Evolutionary conservation across 2,329 filamentous ascomycete species (phyloP).

Genomic region (Alternaria sp.): DNA sequence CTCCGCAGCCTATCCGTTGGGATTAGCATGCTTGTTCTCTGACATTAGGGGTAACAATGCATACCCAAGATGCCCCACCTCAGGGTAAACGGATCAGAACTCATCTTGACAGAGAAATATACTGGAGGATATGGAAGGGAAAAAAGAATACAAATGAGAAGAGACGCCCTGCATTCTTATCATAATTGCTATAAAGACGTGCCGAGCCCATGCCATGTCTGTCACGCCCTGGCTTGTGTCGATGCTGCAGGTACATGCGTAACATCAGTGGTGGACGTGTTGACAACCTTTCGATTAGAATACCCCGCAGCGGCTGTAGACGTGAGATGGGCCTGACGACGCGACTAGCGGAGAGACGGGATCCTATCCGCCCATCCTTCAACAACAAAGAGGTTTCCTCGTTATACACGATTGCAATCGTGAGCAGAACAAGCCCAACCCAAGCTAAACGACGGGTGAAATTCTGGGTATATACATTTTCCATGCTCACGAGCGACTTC

Average conservation of each 20-base stretch:
- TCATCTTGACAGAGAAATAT: conserved; percentile 15
- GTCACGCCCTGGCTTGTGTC: background rate
- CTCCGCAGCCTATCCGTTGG: conserved; percentile 63
- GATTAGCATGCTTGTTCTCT: conserved; percentile 2
- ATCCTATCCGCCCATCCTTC: background rate
- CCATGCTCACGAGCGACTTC: too few species aligned
- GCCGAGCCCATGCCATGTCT: background rate
- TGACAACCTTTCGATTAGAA: background rate
- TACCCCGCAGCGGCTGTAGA: conserved; percentile 8
- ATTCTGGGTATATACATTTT: conserved; percentile 6
- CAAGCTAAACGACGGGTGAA: background rate
- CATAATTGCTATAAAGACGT: background rate
- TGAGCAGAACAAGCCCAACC: background rate
- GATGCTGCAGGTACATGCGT: conserved; percentile 8
- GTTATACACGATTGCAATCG: background rate
- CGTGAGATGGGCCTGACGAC: background rate
- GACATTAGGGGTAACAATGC: background rate
- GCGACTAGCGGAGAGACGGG: conserved; percentile 6
- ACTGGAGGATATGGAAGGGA: background rate
- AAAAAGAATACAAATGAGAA: background rate
- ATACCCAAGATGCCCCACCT: conserved; percentile 39
- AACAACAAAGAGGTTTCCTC: background rate
- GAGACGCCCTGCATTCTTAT: background rate
- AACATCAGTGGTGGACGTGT: background rate
- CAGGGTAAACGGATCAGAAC: conserved; percentile 28